These are phyloP conservation scores for Platismatia glauca DNA, from an alignment of 495 filamentous ascomycete species.

Conservation along the genomic window DNA sequence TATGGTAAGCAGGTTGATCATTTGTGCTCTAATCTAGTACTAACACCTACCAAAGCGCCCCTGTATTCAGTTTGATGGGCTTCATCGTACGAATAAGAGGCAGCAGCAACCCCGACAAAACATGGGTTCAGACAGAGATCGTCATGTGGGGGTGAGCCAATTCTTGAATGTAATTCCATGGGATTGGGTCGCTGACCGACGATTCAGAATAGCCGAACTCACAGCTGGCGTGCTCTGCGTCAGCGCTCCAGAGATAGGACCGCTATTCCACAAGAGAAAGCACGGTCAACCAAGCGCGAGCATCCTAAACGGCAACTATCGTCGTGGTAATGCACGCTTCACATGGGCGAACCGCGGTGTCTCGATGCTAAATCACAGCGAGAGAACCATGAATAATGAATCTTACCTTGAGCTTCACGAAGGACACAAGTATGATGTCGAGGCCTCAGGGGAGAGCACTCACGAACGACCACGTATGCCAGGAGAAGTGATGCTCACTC, in stretches of 20 bases:
- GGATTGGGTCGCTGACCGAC: not conserved
- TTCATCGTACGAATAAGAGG: slow-evolving; percentile 21
- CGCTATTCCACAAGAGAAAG: not conserved
- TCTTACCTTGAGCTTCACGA: not conserved
- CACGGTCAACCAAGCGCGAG: not conserved
- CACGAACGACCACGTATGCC: not conserved
- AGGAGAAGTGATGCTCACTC: not conserved
- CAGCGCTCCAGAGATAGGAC: slow-evolving; percentile 10
- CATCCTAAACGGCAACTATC: not conserved
- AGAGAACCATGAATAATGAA: not conserved
- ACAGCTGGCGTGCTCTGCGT: slow-evolving; percentile 18
- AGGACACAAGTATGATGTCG: not conserved
- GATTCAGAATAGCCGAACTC: slow-evolving; percentile 17
- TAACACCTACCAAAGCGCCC: slow-evolving; percentile 21
- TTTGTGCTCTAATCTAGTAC: not conserved
- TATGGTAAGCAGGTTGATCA: slow-evolving; percentile 24
- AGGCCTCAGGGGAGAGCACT: not conserved
- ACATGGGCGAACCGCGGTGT: not conserved
- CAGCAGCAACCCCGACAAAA: slow-evolving; percentile 24
- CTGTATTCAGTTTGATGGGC: slow-evolving; percentile 26
- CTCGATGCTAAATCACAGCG: not conserved
- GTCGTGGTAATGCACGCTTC: not conserved
- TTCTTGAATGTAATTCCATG: not conserved
- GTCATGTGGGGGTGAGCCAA: slow-evolving; percentile 6
- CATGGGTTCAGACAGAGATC: slow-evolving; percentile 25